Evolutionary conservation across 345 rosid genomes (phyloP).

Genomic region (Conringia planisiliqua): DNA sequence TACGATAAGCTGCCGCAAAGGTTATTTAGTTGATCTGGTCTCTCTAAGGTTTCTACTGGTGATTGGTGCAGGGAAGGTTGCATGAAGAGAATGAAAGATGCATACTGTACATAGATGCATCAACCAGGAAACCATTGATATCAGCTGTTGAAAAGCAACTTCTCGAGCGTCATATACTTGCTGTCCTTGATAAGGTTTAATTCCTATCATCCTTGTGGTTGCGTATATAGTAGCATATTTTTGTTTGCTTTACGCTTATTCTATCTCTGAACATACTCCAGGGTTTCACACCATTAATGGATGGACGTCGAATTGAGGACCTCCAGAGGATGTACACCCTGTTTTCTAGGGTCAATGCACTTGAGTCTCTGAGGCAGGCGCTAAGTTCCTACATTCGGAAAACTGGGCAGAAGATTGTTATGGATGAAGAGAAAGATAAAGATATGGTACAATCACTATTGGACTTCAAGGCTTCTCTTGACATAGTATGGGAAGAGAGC

Average conservation of each 20-base stretch:
- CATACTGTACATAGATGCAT: conserved; percentile 76
- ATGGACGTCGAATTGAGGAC: conserved; percentile 90
- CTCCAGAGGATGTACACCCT: conserved; percentile 77
- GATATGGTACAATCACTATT: conserved; percentile 86
- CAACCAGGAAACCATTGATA: conserved; percentile 80
- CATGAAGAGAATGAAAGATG: conserved; percentile 98
- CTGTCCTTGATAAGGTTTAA: conserved; percentile 87
- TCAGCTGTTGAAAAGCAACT: conserved; percentile 85
- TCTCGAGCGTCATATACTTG: conserved; percentile 80
- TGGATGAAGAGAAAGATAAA: conserved; percentile 99
- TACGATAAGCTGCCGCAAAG: conserved; percentile 1
- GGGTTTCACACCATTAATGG: conserved; percentile 91
- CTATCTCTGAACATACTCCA: conserved; percentile 30
- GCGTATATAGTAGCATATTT: neutral
- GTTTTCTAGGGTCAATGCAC: conserved; percentile 78
- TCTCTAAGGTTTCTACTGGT: conserved; percentile 9
- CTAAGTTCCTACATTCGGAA: conserved; percentile 73
- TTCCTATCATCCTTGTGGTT: neutral
- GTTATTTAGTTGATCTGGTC: conserved; percentile 5
- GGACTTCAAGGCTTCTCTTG: conserved; percentile 93
- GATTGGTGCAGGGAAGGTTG: conserved; percentile 68
- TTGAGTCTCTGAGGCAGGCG: conserved; percentile 82
- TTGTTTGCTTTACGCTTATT: neutral
- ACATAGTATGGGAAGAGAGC: conserved; percentile 89
- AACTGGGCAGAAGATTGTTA: conserved; percentile 76